Conservation (phyloP, 2,329 filamentous ascomycete genomes). For the Apiospora aurea region DNA sequence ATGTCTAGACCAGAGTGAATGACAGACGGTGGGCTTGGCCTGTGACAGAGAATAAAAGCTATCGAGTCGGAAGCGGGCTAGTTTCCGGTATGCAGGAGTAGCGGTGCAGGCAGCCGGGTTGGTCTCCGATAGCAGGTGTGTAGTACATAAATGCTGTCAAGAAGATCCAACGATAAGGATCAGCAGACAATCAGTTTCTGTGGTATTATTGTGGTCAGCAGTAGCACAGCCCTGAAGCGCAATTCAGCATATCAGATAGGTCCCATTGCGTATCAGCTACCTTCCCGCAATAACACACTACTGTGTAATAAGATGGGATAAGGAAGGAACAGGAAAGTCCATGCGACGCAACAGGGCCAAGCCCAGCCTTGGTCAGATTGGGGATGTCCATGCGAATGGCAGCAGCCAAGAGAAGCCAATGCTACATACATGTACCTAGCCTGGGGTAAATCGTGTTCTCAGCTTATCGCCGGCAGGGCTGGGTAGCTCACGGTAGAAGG, state of each 20-base stretch:
- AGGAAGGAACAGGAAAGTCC: constrained; percentile 12
- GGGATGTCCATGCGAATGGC: constrained; percentile 25
- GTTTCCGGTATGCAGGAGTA: not conserved
- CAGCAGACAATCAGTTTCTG: not conserved
- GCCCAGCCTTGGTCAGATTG: constrained; percentile 3
- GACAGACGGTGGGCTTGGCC: not conserved
- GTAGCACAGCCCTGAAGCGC: not conserved
- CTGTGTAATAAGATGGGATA: not conserved
- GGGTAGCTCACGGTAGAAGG: constrained; percentile 1
- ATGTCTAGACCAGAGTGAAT: constrained; percentile 1
- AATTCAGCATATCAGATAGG: constrained; percentile 16
- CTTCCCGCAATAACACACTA: not conserved
- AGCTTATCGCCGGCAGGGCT: constrained; percentile 12
- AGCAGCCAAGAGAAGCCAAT: constrained; percentile 19
- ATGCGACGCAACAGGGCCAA: constrained; percentile 13
- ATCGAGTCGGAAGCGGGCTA: constrained; percentile 17
- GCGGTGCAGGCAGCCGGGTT: not conserved
- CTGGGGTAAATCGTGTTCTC: not conserved
- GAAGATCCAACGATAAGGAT: not conserved
- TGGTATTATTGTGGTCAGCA: not conserved
- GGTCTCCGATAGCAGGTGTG: not conserved
- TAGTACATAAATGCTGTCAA: not conserved
- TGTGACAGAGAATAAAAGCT: not conserved
- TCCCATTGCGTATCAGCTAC: constrained; percentile 2
- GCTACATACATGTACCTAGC: not conserved